Base-by-base conservation (phyloP, 768 basidiomycete species). In the Coprinopsis strossmayeri region DNA sequence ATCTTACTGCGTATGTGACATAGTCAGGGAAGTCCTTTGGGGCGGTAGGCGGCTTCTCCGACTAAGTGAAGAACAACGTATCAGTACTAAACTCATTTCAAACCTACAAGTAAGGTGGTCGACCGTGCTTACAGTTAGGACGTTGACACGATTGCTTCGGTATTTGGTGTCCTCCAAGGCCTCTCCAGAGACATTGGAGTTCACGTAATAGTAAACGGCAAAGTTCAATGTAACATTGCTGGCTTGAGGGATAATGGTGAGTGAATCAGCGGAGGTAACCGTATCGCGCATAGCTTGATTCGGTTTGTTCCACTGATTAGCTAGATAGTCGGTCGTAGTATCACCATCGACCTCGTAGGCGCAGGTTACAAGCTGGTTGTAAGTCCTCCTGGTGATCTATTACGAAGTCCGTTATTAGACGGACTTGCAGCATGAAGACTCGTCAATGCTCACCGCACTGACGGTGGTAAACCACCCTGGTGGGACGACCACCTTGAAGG, bases 1-100 rank as follows among this genome's bases (percentile, higher is more conserved):
- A 38, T 10, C 35, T 11, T 9, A 52, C 54, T 4, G 51, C 47
- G 37, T 40, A 52, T 2, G 47, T 49, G n/a, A 49, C 32, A 46
- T 55, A 55, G 37, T 55, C 54, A 23, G 54, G 54, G 30, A 55
- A 55, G n/a, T 49, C 47, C n/a, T 34, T 28, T 3, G 54, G 51
- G 5, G 46, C 50, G 17, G 25, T 41, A 18, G 44, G n/a, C 10
- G 54, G 50, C 24, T 49, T 55, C 5, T 35, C 26, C 21, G 37
- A 25, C 51, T 52, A 18, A 10, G 35, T 32, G 30, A n/a, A n/a
- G n/a, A n/a, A n/a, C n/a, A n/a, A n/a, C n/a, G n/a, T n/a, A n/a
- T n/a, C n/a, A n/a, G n/a, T n/a, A n/a, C n/a, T n/a, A n/a, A n/a
- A n/a, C n/a, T n/a, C n/a, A n/a, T n/a, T n/a, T n/a, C n/a, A n/a